phyloP scores from a whole-genome alignment of 768 basidiomycete genomes.

The Holtermanniella nyarrowii region DNA sequence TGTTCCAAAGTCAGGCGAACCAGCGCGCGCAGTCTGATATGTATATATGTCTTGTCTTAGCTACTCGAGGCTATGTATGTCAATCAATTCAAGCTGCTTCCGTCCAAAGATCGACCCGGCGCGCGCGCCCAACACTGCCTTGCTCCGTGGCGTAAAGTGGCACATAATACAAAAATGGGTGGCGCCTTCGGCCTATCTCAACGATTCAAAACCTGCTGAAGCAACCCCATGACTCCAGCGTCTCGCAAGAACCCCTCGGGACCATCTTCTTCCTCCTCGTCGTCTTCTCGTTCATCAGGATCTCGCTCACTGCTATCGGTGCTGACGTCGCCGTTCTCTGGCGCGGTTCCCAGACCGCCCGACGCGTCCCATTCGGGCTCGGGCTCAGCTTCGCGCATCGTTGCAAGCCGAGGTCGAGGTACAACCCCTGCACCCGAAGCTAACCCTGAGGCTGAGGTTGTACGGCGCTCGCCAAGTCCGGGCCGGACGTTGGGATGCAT shows the following conservation, averaged over 20 bases:
- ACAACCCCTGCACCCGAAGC: not conserved
- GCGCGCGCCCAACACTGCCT: no score
- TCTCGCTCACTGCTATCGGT: slow-evolving; percentile 36
- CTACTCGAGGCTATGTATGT: no score
- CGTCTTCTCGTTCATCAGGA: slow-evolving; percentile 41
- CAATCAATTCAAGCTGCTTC: no score
- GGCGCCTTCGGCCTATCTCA: no score
- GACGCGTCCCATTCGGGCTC: slow-evolving; percentile 59
- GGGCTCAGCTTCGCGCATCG: slow-evolving; percentile 43
- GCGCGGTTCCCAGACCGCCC: slow-evolving; percentile 56
- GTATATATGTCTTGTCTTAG: no score
- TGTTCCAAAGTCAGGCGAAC: no score
- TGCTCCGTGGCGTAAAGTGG: no score
- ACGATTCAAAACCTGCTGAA: slow-evolving; percentile 68
- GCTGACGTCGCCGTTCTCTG: slow-evolving; percentile 41
- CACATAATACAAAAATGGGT: no score
- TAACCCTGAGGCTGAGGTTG: slow-evolving; percentile 1
- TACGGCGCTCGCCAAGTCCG: slow-evolving; percentile 6
- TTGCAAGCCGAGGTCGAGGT: slow-evolving; percentile 3
- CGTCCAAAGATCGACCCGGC: no score
- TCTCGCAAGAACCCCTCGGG: slow-evolving; percentile 49
- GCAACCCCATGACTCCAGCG: slow-evolving; percentile 69
- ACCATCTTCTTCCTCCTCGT: slow-evolving; percentile 48
- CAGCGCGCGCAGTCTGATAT: no score
- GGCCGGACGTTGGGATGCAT: slow-evolving; percentile 1